Conservation (phyloP, 2,329 filamentous ascomycete species). For the Penicillium sp. region DNA sequence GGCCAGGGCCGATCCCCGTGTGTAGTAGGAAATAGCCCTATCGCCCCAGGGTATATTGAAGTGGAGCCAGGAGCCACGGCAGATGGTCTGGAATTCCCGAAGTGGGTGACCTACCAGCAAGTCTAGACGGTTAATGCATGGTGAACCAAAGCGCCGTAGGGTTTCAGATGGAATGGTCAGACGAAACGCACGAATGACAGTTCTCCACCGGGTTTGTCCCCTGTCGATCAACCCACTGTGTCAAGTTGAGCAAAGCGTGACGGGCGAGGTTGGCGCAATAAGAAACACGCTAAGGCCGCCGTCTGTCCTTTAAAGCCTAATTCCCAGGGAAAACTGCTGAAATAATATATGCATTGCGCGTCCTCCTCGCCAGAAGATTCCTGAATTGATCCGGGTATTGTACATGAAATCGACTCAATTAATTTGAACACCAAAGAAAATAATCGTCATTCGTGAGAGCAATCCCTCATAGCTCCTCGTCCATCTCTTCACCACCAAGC, state of each 20-base stretch:
- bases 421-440: conserved; percentile 3
- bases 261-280: background rate
- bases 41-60: background rate
- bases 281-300: background rate
- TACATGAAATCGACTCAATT: conserved; percentile 8
- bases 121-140: background rate
- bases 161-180: conserved; percentile 1
- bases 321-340: background rate
- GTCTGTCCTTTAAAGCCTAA: background rate
- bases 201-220: background rate
- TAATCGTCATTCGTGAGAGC: conserved; percentile 18
- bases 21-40: conserved; percentile 1
- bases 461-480: conserved; percentile 29
- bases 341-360: conserved; percentile 9
- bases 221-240: conserved; percentile 6
- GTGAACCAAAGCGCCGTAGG: background rate
- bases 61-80: background rate
- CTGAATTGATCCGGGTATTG: conserved; percentile 10
- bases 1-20: background rate
- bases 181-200: background rate
- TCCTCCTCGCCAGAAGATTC: conserved; percentile 5
- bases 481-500: conserved; percentile 64
- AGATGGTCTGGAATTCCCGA: background rate
- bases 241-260: background rate
- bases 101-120: background rate